Evolutionary conservation across 1,284 basidiomycete genomes (phyloP).

Genomic region (Cystobasidiaceae sp.): DNA sequence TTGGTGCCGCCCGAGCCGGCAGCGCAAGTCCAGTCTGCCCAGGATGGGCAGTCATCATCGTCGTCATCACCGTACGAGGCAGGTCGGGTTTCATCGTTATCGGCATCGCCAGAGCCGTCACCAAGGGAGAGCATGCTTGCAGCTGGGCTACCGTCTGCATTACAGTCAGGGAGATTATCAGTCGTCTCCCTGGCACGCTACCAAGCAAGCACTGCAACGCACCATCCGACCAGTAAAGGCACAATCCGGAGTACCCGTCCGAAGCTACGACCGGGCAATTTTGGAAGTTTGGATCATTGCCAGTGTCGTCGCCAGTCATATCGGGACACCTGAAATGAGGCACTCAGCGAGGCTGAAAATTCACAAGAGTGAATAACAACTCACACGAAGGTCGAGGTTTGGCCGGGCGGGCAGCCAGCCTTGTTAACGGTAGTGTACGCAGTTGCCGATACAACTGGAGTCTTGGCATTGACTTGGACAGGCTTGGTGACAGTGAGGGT

Average conservation of each 20-base stretch:
- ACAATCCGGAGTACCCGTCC: background rate
- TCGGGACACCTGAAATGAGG: too few species aligned
- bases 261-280: background rate
- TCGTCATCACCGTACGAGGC: background rate
- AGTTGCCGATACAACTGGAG: background rate
- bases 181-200: background rate
- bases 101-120: slow-evolving; percentile 1
- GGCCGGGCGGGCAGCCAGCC: background rate
- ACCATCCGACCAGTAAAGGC: slow-evolving; percentile 1
- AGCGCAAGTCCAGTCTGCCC: slow-evolving; percentile 10
- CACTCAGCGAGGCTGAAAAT: too few species aligned
- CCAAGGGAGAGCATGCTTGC: background rate
- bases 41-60: slow-evolving; percentile 4
- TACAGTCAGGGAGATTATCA: background rate
- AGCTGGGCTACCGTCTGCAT: background rate
- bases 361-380: too few species aligned
- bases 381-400: background rate
- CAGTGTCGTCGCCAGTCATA: background rate
- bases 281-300: background rate
- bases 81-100: background rate
- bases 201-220: background rate
- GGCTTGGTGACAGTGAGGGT: background rate
- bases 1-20: background rate
- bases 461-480: background rate
- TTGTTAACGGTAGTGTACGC: background rate